A percentile compares a stretch with the other conserved stretches of the same genome.
phyloP scores from a whole-genome alignment of 2,329 filamentous ascomycete genomes.

The Raffaelea deltoideospora region DNA sequence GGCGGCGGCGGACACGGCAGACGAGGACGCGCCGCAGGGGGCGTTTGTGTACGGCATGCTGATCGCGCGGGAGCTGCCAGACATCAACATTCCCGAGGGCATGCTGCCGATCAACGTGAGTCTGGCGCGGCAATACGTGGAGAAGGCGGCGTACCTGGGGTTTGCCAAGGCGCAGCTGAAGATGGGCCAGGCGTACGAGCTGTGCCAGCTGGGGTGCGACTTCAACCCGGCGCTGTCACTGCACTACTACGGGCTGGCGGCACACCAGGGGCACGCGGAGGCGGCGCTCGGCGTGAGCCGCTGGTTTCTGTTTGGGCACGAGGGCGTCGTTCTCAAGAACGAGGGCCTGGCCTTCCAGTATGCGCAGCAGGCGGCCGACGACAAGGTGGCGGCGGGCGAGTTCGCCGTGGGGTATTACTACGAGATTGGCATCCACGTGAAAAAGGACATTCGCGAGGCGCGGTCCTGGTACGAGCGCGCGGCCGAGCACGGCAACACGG shows the following conservation, averaged over 20 bases:
- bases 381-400: slow-evolving; percentile 76
- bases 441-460: slow-evolving; percentile 70
- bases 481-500: slow-evolving; percentile 79
- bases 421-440: slow-evolving; percentile 86
- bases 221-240: slow-evolving; percentile 87
- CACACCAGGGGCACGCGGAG: slow-evolving; percentile 82
- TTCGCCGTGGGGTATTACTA: slow-evolving; percentile 97
- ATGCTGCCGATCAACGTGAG: slow-evolving; percentile 58
- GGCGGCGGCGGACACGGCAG: slow-evolving; percentile 68
- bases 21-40: slow-evolving; percentile 93
- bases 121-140: slow-evolving; percentile 71
- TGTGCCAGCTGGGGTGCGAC: slow-evolving; percentile 85
- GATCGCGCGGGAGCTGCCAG: slow-evolving; percentile 76
- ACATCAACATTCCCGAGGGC: slow-evolving; percentile 61
- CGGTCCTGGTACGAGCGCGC: slow-evolving; percentile 83
- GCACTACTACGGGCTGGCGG: slow-evolving; percentile 89
- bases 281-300: slow-evolving; percentile 94
- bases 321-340: slow-evolving; percentile 86
- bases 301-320: slow-evolving; percentile 95
- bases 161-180: slow-evolving; percentile 95
- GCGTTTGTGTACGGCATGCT: slow-evolving; percentile 96
- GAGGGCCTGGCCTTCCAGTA: slow-evolving; percentile 87
- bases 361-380: slow-evolving; percentile 69
- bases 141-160: slow-evolving; percentile 89
- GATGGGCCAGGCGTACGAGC: slow-evolving; percentile 91